phyloP scores from a whole-genome alignment of 164 flowering plant genomes.

The Warburgia ugandensis region DNA sequence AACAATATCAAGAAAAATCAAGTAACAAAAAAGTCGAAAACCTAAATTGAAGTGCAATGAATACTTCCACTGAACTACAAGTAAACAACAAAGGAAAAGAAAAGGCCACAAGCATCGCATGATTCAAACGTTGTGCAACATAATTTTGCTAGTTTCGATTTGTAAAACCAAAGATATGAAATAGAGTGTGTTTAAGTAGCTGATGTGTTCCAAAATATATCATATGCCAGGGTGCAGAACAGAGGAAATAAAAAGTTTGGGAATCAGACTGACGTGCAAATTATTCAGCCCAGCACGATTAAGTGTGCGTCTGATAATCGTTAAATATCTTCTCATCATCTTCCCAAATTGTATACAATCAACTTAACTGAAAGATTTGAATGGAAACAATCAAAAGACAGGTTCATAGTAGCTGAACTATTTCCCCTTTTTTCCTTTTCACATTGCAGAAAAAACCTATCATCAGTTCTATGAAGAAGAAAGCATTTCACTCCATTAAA shows the following conservation, averaged over 20 bases:
- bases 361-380: too few relatives aligned
- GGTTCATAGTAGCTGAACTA: conserved; percentile 3
- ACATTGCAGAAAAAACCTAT: too few relatives aligned
- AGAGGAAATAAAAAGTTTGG: background rate
- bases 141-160: too few relatives aligned
- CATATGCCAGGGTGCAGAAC: background rate
- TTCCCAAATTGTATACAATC: too few relatives aligned
- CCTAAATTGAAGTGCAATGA: too few relatives aligned
- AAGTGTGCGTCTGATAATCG: conserved; percentile 9
- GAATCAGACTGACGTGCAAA: conserved; percentile 44
- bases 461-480: too few relatives aligned
- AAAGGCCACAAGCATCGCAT: too few relatives aligned
- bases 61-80: background rate
- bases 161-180: too few relatives aligned
- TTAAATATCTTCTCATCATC: conserved; percentile 7
- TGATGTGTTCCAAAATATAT: background rate
- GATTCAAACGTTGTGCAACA: too few relatives aligned
- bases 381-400: conserved; percentile 1
- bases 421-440: too few relatives aligned
- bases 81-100: too few relatives aligned
- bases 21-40: background rate
- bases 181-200: background rate
- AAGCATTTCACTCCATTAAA: too few relatives aligned
- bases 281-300: conserved; percentile 18
- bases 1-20: background rate